A percentile compares a stretch with the other conserved stretches of the same genome.
Conservation (phyloP, 129 eudicot genomes). For the Glebionis coronaria region DNA sequence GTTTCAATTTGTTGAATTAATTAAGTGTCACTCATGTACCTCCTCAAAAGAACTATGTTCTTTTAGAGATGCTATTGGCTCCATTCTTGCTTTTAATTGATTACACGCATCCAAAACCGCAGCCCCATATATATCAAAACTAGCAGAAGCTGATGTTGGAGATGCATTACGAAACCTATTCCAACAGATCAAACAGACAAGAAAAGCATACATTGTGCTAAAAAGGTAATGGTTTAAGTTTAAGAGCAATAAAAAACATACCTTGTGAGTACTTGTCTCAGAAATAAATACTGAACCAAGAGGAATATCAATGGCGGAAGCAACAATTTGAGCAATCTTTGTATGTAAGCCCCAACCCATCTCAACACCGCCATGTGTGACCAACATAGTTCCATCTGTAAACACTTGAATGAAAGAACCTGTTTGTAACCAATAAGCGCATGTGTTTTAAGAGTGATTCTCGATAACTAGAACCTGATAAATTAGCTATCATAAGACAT, state of each 20-base stretch:
- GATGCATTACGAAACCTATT: constrained; percentile 97
- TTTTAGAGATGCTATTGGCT: constrained; percentile 48
- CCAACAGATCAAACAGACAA: constrained; percentile 10
- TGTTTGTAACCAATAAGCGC: constrained; percentile 45
- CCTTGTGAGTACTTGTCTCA: constrained; percentile 99
- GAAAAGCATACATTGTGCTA: too few species aligned
- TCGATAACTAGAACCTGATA: neutral
- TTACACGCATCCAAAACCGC: constrained; percentile 98
- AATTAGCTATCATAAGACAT: neutral
- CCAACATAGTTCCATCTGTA: constrained; percentile 95
- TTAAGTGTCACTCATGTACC: constrained; percentile 40
- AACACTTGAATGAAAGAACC: constrained; percentile 96
- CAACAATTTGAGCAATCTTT: constrained; percentile 92
- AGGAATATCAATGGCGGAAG: constrained; percentile 87
- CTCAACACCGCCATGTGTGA: constrained; percentile 98
- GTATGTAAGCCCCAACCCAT: constrained; percentile 99
- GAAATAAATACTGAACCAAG: constrained; percentile 86
- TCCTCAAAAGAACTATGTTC: constrained; percentile 56
- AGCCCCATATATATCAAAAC: constrained; percentile 95
- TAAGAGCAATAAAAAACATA: constrained; percentile 9
- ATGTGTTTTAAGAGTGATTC: constrained; percentile 1
- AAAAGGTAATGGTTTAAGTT: too few species aligned
- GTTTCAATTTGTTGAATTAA: neutral
- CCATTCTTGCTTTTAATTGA: too few species aligned
- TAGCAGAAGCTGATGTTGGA: constrained; percentile 98